Conservation (phyloP, 495 filamentous ascomycete species). For the Cairneyella variabilis region DNA sequence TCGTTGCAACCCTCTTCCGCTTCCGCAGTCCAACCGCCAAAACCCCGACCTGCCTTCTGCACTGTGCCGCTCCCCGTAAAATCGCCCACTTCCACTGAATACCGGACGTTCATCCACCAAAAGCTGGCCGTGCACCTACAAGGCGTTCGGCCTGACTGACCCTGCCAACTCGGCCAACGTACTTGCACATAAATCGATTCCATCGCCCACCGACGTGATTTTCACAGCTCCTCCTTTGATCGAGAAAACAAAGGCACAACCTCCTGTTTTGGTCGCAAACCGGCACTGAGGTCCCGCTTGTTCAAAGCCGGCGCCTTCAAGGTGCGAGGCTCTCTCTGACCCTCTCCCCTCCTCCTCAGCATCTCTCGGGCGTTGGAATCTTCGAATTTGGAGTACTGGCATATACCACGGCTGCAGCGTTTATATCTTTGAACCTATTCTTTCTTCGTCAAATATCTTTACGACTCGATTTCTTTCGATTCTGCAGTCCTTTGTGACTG, state of each 20-base stretch:
- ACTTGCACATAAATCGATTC: constrained; percentile 17
- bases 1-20: too few species aligned
- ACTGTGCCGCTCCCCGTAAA: too few species aligned
- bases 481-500: constrained; percentile 26
- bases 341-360: constrained; percentile 2
- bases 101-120: neutral
- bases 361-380: constrained; percentile 21
- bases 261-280: constrained; percentile 28
- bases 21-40: too few species aligned
- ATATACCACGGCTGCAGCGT: constrained; percentile 24
- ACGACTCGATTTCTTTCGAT: constrained; percentile 26
- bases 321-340: constrained; percentile 26
- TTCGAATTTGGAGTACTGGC: constrained; percentile 24
- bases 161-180: constrained; percentile 16
- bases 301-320: constrained; percentile 27
- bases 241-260: constrained; percentile 11
- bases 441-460: constrained; percentile 5
- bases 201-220: constrained; percentile 20
- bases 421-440: constrained; percentile 2
- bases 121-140: neutral
- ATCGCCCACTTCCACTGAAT: too few species aligned
- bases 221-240: constrained; percentile 15
- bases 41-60: too few species aligned
- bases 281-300: constrained; percentile 26
- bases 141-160: too few species aligned